Evolutionary conservation across 495 filamentous ascomycete genomes (phyloP).

Genomic region (Tuber microsphaerosporum): DNA sequence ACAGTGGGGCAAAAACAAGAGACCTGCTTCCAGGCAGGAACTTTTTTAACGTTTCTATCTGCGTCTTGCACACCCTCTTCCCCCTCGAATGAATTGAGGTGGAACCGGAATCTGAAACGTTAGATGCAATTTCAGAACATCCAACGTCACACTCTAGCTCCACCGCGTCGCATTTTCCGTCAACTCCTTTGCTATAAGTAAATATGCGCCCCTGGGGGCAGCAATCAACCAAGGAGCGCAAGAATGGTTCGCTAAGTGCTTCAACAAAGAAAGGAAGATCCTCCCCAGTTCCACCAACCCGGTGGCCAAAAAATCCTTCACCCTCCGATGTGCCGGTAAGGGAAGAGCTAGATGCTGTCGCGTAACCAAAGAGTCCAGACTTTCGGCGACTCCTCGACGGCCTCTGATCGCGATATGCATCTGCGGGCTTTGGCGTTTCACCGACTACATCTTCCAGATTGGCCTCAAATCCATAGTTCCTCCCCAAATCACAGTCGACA

Average conservation of each 20-base stretch:
- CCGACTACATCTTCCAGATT: constrained; percentile 6
- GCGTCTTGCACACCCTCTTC: neutral
- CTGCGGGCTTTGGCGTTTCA: constrained; percentile 2
- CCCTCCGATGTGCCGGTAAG: constrained; percentile 18
- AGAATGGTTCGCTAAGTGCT: constrained; percentile 29
- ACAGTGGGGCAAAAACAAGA: constrained; percentile 40
- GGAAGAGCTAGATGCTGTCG: constrained; percentile 24
- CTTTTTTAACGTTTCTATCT: constrained; percentile 17
- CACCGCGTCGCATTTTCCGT: neutral
- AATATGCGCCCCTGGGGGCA: constrained; percentile 36
- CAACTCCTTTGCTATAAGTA: constrained; percentile 9
- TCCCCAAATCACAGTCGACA: constrained; percentile 43
- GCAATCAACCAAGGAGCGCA: constrained; percentile 20
- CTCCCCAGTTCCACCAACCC: constrained; percentile 23
- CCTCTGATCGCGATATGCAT: constrained; percentile 11
- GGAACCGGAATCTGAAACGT: neutral
- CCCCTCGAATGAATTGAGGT: neutral
- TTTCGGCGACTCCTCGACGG: constrained; percentile 22
- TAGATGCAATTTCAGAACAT: neutral
- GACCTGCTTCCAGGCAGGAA: constrained; percentile 34
- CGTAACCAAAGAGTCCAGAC: constrained; percentile 36
- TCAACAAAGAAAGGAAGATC: constrained; percentile 28
- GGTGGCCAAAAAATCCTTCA: constrained; percentile 19
- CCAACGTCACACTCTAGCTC: neutral
- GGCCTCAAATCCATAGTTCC: constrained; percentile 21